phyloP scores from a whole-genome alignment of 768 basidiomycete species.

The Tulasnella sp. region DNA sequence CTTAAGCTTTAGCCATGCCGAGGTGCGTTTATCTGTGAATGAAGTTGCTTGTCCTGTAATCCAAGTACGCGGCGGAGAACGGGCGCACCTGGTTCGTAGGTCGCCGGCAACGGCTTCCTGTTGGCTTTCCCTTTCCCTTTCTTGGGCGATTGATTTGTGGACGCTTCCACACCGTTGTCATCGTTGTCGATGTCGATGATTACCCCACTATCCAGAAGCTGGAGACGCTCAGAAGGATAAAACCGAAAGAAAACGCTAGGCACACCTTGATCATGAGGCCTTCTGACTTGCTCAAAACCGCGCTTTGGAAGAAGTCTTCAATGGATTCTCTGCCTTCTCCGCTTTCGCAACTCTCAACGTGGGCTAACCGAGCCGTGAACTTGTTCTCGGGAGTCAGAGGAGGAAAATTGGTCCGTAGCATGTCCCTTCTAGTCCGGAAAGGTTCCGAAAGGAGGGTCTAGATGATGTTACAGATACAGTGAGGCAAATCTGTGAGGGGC shows the following conservation, averaged over 20 bases:
- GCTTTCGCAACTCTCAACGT: slow-evolving; percentile 63
- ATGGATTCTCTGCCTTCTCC: slow-evolving; percentile 47
- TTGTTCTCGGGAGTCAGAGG: slow-evolving; percentile 35
- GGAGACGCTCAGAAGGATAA: slow-evolving; percentile 16
- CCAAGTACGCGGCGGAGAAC: background rate
- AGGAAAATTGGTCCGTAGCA: slow-evolving; percentile 54
- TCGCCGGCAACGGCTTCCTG: slow-evolving; percentile 62
- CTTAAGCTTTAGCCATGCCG: slow-evolving; percentile 84
- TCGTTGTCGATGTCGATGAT: slow-evolving; percentile 26
- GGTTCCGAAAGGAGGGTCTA: slow-evolving; percentile 56
- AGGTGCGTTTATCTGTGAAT: slow-evolving; percentile 59
- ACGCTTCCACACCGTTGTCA: background rate
- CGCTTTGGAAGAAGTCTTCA: slow-evolving; percentile 62
- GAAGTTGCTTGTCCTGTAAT: background rate
- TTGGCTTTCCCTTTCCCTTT: slow-evolving; percentile 24
- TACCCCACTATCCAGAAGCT: slow-evolving; percentile 55
- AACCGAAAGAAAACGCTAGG: background rate
- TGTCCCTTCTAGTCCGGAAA: slow-evolving; percentile 55
- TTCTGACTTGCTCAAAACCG: slow-evolving; percentile 68
- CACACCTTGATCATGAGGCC: slow-evolving; percentile 87
- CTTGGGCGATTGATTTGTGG: slow-evolving; percentile 21
- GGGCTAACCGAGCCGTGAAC: slow-evolving; percentile 47
- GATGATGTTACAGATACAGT: slow-evolving; percentile 6
- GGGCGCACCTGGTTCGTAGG: slow-evolving; percentile 61
- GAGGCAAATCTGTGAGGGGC: background rate